A percentile compares a stretch with the other conserved stretches of the same genome.
Conservation (phyloP, 495 filamentous ascomycete genomes). For the Neurospora discreta region DNA sequence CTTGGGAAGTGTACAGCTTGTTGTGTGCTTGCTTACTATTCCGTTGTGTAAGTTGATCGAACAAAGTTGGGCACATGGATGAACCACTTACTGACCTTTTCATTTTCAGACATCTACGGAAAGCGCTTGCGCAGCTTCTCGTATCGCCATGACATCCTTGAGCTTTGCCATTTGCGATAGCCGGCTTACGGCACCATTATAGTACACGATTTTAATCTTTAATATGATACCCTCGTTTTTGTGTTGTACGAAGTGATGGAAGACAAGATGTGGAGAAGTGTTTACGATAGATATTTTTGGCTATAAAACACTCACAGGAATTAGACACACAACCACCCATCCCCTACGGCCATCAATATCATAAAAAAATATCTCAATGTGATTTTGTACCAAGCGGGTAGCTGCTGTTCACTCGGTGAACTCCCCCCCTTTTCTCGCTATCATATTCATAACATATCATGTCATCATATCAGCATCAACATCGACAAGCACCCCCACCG, state of each 20-base stretch:
- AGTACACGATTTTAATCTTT: not conserved
- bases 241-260: not conserved
- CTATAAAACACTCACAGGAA: not conserved
- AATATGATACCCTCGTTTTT: not conserved
- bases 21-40: conserved; percentile 58
- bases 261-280: not conserved
- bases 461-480: not conserved
- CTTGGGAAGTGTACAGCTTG: conserved; percentile 65
- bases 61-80: not conserved
- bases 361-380: not conserved
- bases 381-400: not conserved
- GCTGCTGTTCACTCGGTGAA: not conserved
- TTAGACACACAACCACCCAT: not conserved
- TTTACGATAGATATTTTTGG: not conserved
- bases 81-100: conserved; percentile 33
- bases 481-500: not conserved
- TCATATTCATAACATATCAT: not conserved
- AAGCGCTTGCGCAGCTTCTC: conserved; percentile 67
- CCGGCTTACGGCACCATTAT: not conserved
- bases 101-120: conserved; percentile 61
- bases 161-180: conserved; percentile 28
- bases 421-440: not conserved
- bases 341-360: not conserved
- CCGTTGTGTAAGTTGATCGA: conserved; percentile 50
- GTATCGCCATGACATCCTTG: conserved; percentile 58